Base-by-base conservation (phyloP, 371 early-diverging fungal species). In the Rhizomucor miehei region DNA sequence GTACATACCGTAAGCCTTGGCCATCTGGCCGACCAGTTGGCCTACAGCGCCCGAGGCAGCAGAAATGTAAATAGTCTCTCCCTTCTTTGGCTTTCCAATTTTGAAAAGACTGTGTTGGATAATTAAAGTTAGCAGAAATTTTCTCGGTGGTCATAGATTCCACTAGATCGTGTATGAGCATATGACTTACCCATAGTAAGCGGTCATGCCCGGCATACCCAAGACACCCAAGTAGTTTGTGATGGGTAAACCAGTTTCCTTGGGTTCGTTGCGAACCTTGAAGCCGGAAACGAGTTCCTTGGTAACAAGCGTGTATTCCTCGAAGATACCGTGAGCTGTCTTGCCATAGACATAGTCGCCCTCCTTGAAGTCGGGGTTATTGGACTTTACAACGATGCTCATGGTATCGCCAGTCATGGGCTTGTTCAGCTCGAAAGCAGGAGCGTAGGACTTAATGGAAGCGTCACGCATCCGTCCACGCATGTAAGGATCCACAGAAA, bases 381-480 rank as follows among this genome's bases (percentile, higher is more conserved):
- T 74, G 37, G 82, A 81, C 35, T 77, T 75, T 46, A 87, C 62
- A 13, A 89, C 88, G 40, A 82, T 74, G 24, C 71, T 75, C 60
- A 89, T 79, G 14, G 75, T 84, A 35, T 79, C 73, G 29, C 81
- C 85, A 39, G 63, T 65, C 73, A 89, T 65, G 0, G 86, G 80
- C 56, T 84, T 50, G 52, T 80, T 80, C 20, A 87, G 39, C 21
- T 62, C 56, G 57, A 86, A 90, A 0, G 81, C 68, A 14, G 84
- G 59, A 81, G 82, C 44, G 44, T 17, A 43, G 6, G 2, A 20
- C 1, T 85, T 82, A 45, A 78, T 58, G 2, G 63, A 48, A 6
- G 69, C 8, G 44, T 66, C 66, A 57, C 85, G 65, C 89, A 90
- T 88, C 45, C 82, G 75, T 16, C 83, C 85, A 56, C 88, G 85